Evolutionary conservation across 2,329 filamentous ascomycete genomes (phyloP).

Genomic region (Botrytis porri): DNA sequence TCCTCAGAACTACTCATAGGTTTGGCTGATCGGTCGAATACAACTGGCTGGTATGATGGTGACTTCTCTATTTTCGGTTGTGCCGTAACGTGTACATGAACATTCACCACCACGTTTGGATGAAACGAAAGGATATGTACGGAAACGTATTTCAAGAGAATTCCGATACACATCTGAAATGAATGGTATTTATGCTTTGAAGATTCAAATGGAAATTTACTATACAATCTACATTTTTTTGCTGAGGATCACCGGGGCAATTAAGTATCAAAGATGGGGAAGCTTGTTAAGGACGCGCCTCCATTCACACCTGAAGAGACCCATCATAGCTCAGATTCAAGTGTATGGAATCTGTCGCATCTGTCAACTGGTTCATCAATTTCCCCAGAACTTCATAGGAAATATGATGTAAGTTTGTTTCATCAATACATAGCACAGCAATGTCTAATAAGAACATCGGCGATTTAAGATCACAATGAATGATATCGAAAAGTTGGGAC

Average conservation of each 20-base stretch:
- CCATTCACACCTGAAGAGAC: neutral
- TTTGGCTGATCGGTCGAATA: neutral
- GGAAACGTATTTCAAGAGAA: neutral
- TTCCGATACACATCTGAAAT: neutral
- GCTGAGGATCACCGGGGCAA: neutral
- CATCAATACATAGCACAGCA: neutral
- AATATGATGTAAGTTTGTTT: neutral
- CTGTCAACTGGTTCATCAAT: neutral
- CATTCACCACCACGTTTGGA: conserved; percentile 3
- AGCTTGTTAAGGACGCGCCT: neutral
- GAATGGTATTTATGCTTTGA: neutral
- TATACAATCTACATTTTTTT: neutral
- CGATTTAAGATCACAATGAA: neutral
- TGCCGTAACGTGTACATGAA: conserved; percentile 11
- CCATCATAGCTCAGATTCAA: neutral
- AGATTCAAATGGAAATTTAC: neutral
- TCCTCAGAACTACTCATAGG: neutral
- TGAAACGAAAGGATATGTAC: neutral
- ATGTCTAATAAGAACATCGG: neutral
- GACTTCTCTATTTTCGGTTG: conserved; percentile 1
- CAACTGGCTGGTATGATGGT: neutral
- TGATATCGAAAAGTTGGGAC: neutral
- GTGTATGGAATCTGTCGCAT: neutral
- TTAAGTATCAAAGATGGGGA: conserved; percentile 4
- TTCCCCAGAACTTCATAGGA: neutral